These are phyloP conservation scores for Atkinsonella hypoxylon DNA, from an alignment of 2,329 filamentous ascomycete species.

Conservation along the genomic window DNA sequence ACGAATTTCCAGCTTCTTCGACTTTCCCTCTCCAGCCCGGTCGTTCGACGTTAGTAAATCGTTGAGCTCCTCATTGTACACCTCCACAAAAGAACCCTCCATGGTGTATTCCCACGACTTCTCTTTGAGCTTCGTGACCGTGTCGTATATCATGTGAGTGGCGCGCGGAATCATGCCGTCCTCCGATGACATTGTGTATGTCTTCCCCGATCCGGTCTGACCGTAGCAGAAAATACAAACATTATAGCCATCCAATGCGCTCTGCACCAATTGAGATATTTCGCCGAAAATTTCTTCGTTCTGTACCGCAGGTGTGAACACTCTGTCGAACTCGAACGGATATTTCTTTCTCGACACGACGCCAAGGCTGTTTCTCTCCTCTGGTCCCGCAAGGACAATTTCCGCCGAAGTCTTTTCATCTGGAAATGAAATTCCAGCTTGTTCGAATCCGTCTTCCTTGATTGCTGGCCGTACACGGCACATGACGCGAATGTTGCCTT, in stretches of 20 bases:
- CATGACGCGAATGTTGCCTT: conserved; percentile 97
- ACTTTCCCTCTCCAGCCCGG: conserved; percentile 58
- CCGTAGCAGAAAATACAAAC: conserved; percentile 99
- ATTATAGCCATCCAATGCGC: conserved; percentile 92
- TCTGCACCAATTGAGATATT: conserved; percentile 93
- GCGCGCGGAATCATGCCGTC: conserved; percentile 95
- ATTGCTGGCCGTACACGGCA: conserved; percentile 78
- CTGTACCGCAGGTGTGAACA: conserved; percentile 66
- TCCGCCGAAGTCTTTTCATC: conserved; percentile 78
- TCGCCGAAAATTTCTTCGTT: conserved; percentile 90
- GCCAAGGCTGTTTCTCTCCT: conserved; percentile 71
- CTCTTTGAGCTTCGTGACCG: conserved; percentile 68
- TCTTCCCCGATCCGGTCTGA: conserved; percentile 95
- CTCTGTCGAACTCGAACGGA: conserved; percentile 83
- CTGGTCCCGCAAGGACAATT: conserved; percentile 70
- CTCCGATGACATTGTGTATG: conserved; percentile 80
- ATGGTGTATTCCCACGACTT: conserved; percentile 94
- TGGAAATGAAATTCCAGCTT: conserved; percentile 68
- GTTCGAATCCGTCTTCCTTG: conserved; percentile 44
- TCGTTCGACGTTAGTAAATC: conserved; percentile 56
- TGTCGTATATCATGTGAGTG: conserved; percentile 86
- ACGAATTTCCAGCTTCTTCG: conserved; percentile 74
- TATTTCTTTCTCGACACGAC: conserved; percentile 67
- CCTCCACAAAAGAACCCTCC: conserved; percentile 91
- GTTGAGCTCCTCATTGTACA: conserved; percentile 96